Evolutionary conservation across 2,329 filamentous ascomycete species (phyloP), one percentile per base, ranked within the genome.

Genomic region (Ophiosphaerella korrae): DNA sequence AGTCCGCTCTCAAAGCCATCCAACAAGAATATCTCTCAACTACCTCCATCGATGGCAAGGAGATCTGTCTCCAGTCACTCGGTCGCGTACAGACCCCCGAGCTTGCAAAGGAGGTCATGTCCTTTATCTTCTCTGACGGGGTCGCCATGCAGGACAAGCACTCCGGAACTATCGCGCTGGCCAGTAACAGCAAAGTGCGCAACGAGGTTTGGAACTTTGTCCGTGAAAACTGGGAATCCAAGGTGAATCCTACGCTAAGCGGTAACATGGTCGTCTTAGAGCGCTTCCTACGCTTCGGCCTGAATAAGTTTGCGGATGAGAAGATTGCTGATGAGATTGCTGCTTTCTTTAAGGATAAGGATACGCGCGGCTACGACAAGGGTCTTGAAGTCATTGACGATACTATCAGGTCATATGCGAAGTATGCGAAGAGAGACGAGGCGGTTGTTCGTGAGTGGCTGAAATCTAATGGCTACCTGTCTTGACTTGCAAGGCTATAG

Each of bases 121-220:
- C 87, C 75, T 83, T 97, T 71, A 78, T 92, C 75, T 88, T 96
- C 74, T 92, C 90, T 61, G 87, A 88, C 71, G 82, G 88, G n/a
- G 90, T 97, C 23, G 86, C 90, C 8, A 83, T 88, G 11, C 93
- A 91, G 67, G 94, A 99, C 73, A 85, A 94, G 74, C 93, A 97
- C 77, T 88, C 87, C 11, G 88, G 92, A 26, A 88, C 87, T n/a
- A 79, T 82, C 42, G 83, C 86, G 1, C 78, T 99, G 24, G 85
- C 89, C 3, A 80, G 78, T 57, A 97, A 97, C 76, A 79, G 85
- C 7, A 82, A 84, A 54, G 88, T 86, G 3, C 88, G 92, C n/a
- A 76, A 81, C 38, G 78, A 87, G 38, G 84, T 95, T 50, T 99
- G 94, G 94, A 79, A 87, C 45, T 96, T 89, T 75, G 83, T 97